These are phyloP conservation scores for Sclerotinia trifoliorum DNA, from an alignment of 2,329 filamentous ascomycete species.

Conservation along the genomic window DNA sequence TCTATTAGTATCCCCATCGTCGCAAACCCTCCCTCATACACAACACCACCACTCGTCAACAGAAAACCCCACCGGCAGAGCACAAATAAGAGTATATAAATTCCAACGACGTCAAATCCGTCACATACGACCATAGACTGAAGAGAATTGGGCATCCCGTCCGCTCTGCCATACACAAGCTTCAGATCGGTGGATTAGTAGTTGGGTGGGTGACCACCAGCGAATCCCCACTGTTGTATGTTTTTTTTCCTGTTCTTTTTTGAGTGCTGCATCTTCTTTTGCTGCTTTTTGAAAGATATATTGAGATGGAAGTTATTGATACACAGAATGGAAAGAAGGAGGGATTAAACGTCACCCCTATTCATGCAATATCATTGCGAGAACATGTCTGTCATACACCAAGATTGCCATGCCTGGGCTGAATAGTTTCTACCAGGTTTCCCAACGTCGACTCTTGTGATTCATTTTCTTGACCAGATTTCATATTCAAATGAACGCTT, in stretches of 20 bases:
- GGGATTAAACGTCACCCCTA: too few relatives aligned
- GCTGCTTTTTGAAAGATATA: too few relatives aligned
- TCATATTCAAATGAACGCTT: too few relatives aligned
- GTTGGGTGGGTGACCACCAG: constrained; percentile 19
- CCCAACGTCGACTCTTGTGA: too few relatives aligned
- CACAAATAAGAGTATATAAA: background rate
- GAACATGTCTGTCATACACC: too few relatives aligned
- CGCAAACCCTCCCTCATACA: too few relatives aligned
- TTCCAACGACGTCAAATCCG: accelerated
- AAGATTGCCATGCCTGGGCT: too few relatives aligned
- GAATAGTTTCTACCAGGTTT: too few relatives aligned
- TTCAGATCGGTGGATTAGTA: constrained; percentile 20
- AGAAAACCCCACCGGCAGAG: background rate
- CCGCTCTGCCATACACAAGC: constrained; percentile 20
- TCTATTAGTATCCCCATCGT: background rate
- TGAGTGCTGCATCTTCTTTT: background rate
- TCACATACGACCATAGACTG: constrained; percentile 16
- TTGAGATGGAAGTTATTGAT: too few relatives aligned
- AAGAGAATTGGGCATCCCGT: constrained; percentile 19
- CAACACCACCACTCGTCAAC: background rate
- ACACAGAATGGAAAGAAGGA: too few relatives aligned
- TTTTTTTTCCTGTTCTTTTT: background rate
- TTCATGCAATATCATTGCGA: too few relatives aligned
- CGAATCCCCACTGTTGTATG: constrained; percentile 19
- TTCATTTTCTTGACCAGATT: too few relatives aligned